Evolutionary conservation across 352 stramenopile species (phyloP).

Genomic region (Pythium scleroteichum): DNA sequence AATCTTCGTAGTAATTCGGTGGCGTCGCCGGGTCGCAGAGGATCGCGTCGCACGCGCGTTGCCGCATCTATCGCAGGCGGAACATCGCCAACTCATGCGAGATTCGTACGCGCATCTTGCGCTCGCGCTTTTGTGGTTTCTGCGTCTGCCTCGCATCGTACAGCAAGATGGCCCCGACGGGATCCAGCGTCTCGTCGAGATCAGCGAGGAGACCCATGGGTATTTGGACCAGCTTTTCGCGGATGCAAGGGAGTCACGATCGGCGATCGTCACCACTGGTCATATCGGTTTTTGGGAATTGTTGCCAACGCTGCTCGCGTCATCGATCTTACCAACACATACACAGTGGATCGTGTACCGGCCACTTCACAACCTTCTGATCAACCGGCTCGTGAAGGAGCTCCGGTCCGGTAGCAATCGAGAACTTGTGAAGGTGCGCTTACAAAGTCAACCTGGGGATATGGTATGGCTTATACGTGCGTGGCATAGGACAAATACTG

Average conservation of each 20-base stretch:
- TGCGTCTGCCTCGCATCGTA: slow-evolving; percentile 36
- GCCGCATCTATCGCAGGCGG: slow-evolving; percentile 8
- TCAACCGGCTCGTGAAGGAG: slow-evolving; percentile 41
- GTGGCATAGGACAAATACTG: slow-evolving; percentile 59
- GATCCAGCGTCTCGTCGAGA: slow-evolving; percentile 24
- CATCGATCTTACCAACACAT: slow-evolving; percentile 27
- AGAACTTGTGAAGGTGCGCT: slow-evolving; percentile 45
- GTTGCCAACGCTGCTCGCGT: slow-evolving; percentile 38
- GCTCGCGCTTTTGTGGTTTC: slow-evolving; percentile 48
- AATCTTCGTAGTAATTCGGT: slow-evolving; percentile 43
- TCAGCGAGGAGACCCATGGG: slow-evolving; percentile 11
- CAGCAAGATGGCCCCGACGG: slow-evolving; percentile 15
- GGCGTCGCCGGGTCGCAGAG: slow-evolving; percentile 41
- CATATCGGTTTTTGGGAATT: slow-evolving; percentile 62
- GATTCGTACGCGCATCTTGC: slow-evolving; percentile 36
- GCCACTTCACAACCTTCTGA: slow-evolving; percentile 40
- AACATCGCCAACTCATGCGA: slow-evolving; percentile 28
- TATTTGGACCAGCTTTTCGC: slow-evolving; percentile 7
- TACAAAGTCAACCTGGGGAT: too few relatives aligned
- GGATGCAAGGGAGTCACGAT: neutral
- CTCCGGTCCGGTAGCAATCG: slow-evolving; percentile 37
- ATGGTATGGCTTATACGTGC: too few relatives aligned
- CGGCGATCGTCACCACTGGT: slow-evolving; percentile 45
- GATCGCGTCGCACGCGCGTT: slow-evolving; percentile 36
- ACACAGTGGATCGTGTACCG: slow-evolving; percentile 67